A percentile compares a stretch with the other conserved stretches of the same genome.
Evolutionary conservation across 495 filamentous ascomycete species (phyloP).

Genomic region (Staphylotrichum longicolle): DNA sequence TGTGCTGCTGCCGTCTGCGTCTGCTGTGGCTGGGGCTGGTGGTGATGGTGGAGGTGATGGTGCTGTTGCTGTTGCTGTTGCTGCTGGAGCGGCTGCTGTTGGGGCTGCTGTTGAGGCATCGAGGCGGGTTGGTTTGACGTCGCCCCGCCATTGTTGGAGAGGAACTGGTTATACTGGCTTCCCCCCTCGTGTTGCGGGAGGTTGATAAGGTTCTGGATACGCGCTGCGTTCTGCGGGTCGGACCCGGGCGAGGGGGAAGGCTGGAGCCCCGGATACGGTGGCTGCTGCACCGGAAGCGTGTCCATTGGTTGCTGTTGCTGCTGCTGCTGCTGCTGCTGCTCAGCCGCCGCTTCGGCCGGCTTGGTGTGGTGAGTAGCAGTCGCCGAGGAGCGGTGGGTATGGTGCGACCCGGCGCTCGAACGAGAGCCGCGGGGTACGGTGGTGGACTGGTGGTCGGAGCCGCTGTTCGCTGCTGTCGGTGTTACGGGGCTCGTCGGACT

Average conservation of each 20-base stretch:
- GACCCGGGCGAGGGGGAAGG: constrained; percentile 39
- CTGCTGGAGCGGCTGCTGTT: constrained; percentile 23
- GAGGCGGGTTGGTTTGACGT: constrained; percentile 23
- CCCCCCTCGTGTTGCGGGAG: constrained; percentile 53
- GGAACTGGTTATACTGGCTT: constrained; percentile 11
- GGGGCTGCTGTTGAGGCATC: constrained; percentile 26
- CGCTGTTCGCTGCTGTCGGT: constrained; percentile 43
- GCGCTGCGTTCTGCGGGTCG: constrained; percentile 58
- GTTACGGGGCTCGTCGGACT: constrained; percentile 62
- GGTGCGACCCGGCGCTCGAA: constrained; percentile 28
- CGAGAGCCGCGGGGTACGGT: constrained; percentile 25
- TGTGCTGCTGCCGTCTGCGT: constrained; percentile 18
- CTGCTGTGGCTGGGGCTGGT: constrained; percentile 22
- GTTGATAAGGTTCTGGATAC: constrained; percentile 71
- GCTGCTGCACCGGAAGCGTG: constrained; percentile 39
- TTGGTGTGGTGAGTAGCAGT: constrained; percentile 24
- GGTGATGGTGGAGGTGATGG: constrained; percentile 23
- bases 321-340: constrained; percentile 26
- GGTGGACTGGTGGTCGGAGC: constrained; percentile 40
- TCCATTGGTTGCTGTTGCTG: constrained; percentile 32
- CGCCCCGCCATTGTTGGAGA: constrained; percentile 29
- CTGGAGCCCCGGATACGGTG: constrained; percentile 25
- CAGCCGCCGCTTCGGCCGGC: constrained; percentile 37
- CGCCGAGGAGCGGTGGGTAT: constrained; percentile 9
- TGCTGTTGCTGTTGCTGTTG: constrained; percentile 26